These are phyloP conservation scores for Exsudoporus floridanus DNA, from an alignment of 1,284 basidiomycete species.

Conservation along the genomic window DNA sequence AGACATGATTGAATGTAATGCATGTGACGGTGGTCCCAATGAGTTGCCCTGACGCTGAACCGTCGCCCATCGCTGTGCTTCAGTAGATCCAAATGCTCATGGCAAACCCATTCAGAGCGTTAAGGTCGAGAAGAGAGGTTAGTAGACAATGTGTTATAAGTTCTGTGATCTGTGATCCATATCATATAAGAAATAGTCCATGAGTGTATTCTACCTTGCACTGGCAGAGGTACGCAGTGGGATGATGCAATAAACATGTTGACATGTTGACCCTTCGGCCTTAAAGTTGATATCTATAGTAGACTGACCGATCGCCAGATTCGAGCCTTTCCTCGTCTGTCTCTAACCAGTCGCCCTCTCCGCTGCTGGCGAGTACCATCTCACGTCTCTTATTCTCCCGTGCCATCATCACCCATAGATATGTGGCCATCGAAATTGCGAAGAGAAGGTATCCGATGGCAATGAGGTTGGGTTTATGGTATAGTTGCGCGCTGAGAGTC, in stretches of 20 bases:
- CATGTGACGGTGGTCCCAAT: background rate
- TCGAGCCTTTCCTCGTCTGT: conserved; percentile 28
- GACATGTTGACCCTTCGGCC: background rate
- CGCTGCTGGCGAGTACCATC: conserved; percentile 13
- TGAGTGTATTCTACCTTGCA: background rate
- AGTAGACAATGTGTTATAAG: background rate
- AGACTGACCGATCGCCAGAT: conserved; percentile 38
- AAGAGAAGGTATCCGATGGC: conserved; percentile 59
- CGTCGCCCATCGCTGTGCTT: background rate
- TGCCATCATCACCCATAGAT: conserved; percentile 52
- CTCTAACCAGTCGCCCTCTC: conserved; percentile 9
- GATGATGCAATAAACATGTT: background rate
- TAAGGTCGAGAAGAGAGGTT: too few relatives aligned
- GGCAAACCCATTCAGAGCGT: too few relatives aligned
- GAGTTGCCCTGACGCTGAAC: background rate
- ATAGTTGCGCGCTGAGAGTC: conserved; percentile 46
- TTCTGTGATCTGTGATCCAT: background rate
- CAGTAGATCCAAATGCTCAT: background rate
- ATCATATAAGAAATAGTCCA: background rate
- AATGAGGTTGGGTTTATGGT: conserved; percentile 59
- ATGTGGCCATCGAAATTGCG: conserved; percentile 45
- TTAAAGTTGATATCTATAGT: conserved; percentile 41
- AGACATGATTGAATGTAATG: background rate
- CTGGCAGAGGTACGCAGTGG: background rate
- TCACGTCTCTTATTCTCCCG: conserved; percentile 52